A percentile compares a stretch with the other conserved stretches of the same genome.
These are phyloP conservation scores for Starmerella scarabaei DNA, from an alignment of 805 yeast species.

Conservation along the genomic window DNA sequence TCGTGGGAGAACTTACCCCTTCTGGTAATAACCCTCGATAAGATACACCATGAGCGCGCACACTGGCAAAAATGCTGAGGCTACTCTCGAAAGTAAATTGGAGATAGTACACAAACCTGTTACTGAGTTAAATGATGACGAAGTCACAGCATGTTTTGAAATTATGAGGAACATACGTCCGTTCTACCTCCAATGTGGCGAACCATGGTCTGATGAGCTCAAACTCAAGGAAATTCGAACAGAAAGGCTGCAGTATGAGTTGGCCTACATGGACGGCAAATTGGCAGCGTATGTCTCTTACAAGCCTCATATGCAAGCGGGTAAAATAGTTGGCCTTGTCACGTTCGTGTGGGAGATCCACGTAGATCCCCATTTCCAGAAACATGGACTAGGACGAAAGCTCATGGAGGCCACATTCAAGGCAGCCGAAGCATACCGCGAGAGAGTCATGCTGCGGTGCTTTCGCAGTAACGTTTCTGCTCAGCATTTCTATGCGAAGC, in stretches of 20 bases:
- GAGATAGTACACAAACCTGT: no score
- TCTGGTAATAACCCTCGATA: no score
- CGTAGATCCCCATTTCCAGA: conserved; percentile 7
- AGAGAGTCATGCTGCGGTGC: conserved; percentile 11
- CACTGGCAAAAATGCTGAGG: no score
- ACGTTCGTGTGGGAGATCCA: conserved; percentile 17
- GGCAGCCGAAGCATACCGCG: neutral
- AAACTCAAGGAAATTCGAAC: conserved; percentile 12
- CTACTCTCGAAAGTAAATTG: no score
- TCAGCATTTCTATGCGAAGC: conserved; percentile 7
- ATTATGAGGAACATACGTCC: conserved; percentile 9
- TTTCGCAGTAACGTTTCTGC: conserved; percentile 11
- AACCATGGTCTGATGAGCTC: conserved; percentile 11
- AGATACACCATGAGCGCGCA: no score
- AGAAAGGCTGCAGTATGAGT: conserved; percentile 7
- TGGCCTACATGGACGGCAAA: no score
- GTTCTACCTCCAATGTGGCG: conserved; percentile 9
- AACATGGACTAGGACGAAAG: conserved; percentile 11
- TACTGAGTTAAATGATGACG: conserved; percentile 5
- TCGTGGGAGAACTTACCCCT: no score
- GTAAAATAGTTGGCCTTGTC: no score
- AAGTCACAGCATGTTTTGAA: conserved; percentile 11
- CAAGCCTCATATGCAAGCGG: no score
- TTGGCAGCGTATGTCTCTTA: no score
- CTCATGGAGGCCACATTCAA: conserved; percentile 3